phyloP scores from a whole-genome alignment of 192 early-diverging fungal species.

The Linderina pennispora region DNA sequence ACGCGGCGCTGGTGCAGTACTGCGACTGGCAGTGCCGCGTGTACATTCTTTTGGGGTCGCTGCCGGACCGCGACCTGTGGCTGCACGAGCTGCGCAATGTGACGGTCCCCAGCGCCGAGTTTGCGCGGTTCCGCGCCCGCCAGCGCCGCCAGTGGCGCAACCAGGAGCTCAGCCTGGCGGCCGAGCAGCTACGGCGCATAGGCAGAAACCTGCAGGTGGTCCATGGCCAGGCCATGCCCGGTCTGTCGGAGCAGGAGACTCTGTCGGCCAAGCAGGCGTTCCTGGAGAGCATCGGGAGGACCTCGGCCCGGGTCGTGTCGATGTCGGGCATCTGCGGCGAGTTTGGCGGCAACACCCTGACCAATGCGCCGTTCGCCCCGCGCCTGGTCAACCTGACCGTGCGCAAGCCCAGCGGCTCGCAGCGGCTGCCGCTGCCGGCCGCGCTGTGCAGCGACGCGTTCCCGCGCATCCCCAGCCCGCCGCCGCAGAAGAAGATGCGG shows the following conservation, averaged over 20 bases:
- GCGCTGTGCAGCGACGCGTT: too few species aligned
- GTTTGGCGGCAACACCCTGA: slow-evolving; percentile 32
- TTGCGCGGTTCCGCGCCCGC: slow-evolving; percentile 21
- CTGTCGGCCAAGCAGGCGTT: slow-evolving; percentile 32
- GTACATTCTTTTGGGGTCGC: slow-evolving; percentile 36
- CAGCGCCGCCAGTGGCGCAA: slow-evolving; percentile 25
- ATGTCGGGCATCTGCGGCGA: slow-evolving; percentile 8
- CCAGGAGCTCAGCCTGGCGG: slow-evolving; percentile 17
- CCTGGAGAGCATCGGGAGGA: slow-evolving; percentile 12
- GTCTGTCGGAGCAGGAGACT: slow-evolving; percentile 16
- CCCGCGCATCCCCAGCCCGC: slow-evolving; percentile 20
- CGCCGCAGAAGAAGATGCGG: slow-evolving; percentile 31
- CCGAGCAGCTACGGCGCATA: slow-evolving; percentile 21
- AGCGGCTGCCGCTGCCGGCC: neutral
- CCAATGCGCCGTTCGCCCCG: slow-evolving; percentile 6
- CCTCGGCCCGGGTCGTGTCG: slow-evolving; percentile 3
- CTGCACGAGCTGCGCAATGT: slow-evolving; percentile 22
- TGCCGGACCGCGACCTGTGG: slow-evolving; percentile 36
- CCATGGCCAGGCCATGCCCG: slow-evolving; percentile 10
- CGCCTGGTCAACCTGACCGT: neutral
- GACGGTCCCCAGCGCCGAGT: slow-evolving; percentile 39
- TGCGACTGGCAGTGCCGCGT: slow-evolving; percentile 48
- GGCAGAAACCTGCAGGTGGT: slow-evolving; percentile 27
- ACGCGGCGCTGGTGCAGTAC: slow-evolving; percentile 23
- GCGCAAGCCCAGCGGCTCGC: neutral